A percentile compares a stretch with the other conserved stretches of the same genome.
These are phyloP conservation scores for Phycomyces blakesleeanus DNA, from an alignment of 192 early-diverging fungal genomes.

Conservation along the genomic window DNA sequence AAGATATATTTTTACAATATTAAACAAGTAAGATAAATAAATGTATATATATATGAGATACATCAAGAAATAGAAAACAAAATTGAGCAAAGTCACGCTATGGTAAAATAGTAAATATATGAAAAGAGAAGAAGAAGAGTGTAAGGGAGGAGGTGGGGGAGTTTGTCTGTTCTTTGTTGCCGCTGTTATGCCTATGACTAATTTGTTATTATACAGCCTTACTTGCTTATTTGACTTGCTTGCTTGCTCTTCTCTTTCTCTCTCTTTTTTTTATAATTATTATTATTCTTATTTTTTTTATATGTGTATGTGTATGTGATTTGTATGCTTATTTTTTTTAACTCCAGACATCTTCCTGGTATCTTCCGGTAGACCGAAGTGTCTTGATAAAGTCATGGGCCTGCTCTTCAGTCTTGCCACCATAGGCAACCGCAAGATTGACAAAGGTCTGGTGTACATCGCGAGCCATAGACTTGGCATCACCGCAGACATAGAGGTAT, in stretches of 20 bases:
- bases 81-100: too few species aligned
- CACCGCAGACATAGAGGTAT: constrained; percentile 91
- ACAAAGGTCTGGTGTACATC: constrained; percentile 76
- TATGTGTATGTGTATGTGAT: neutral
- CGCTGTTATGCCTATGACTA: too few species aligned
- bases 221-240: neutral
- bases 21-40: too few species aligned
- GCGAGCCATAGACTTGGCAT: constrained; percentile 95
- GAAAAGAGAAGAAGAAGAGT: too few species aligned
- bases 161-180: too few species aligned
- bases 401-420: constrained; percentile 61
- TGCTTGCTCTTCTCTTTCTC: neutral
- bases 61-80: too few species aligned
- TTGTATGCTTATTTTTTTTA: neutral
- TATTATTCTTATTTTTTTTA: neutral
- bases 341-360: constrained; percentile 96
- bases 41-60: too few species aligned
- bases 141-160: too few species aligned
- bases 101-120: too few species aligned
- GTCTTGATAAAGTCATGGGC: constrained; percentile 83
- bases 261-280: neutral
- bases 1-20: too few species aligned
- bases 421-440: constrained; percentile 62
- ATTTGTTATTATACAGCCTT: too few species aligned
- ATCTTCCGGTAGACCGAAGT: constrained; percentile 75